These are phyloP conservation scores for Hemisphaericaspora xylanilytica DNA, from an alignment of 1,139 yeast species.

Conservation along the genomic window DNA sequence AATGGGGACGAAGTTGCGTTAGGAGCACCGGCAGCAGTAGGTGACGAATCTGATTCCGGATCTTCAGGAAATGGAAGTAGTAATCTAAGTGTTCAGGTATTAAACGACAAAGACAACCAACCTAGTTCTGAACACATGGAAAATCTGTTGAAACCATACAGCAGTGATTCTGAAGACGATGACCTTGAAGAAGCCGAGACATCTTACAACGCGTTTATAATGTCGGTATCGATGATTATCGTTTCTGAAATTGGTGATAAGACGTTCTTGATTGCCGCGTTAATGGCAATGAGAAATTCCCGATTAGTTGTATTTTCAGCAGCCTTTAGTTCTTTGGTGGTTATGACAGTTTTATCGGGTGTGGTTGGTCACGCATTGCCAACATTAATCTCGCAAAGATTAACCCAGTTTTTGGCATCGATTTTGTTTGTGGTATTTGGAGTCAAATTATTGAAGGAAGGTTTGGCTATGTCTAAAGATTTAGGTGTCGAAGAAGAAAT, in stretches of 20 bases:
- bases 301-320: constrained; percentile 80
- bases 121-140: constrained; percentile 29
- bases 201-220: constrained; percentile 50
- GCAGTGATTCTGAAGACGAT: constrained; percentile 5
- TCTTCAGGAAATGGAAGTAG: constrained; percentile 14
- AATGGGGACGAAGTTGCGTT: constrained; percentile 7
- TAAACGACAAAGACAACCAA: constrained; percentile 29
- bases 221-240: constrained; percentile 82
- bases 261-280: constrained; percentile 92
- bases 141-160: constrained; percentile 22
- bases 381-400: constrained; percentile 69
- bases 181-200: constrained; percentile 18
- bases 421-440: constrained; percentile 82
- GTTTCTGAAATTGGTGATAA: constrained; percentile 96
- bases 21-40: constrained; percentile 6
- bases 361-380: constrained; percentile 91
- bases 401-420: constrained; percentile 82
- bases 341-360: constrained; percentile 92
- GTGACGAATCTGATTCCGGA: constrained; percentile 1
- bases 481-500: constrained; percentile 91
- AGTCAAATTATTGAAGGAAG: constrained; percentile 71
- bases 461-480: constrained; percentile 73
- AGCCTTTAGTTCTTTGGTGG: constrained; percentile 79
- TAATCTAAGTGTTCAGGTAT: constrained; percentile 24
- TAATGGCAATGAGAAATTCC: constrained; percentile 96